A percentile compares a stretch with the other conserved stretches of the same genome.
Conservation (phyloP, 2,329 filamentous ascomycete genomes). For the Colletotrichum abscissum region DNA sequence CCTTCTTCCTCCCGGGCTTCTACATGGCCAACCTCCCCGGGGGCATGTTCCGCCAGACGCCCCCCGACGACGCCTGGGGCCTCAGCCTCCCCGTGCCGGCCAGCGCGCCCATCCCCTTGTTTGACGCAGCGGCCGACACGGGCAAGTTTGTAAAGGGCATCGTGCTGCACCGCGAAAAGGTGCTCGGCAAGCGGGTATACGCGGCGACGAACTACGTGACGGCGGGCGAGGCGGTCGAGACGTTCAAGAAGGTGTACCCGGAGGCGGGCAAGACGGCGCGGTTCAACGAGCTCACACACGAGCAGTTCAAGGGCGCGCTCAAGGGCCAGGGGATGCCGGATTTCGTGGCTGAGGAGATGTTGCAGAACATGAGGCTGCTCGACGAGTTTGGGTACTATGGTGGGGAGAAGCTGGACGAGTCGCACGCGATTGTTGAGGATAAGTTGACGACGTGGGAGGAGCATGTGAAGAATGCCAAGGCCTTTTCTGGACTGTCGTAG, state of each 20-base stretch:
- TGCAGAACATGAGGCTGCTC: slow-evolving; percentile 56
- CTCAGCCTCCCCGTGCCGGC: slow-evolving; percentile 45
- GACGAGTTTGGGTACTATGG: slow-evolving; percentile 54
- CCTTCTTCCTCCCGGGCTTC: slow-evolving; percentile 63
- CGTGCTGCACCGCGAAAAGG: slow-evolving; percentile 37
- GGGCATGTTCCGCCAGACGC: slow-evolving; percentile 41
- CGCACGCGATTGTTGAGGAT: slow-evolving; percentile 46
- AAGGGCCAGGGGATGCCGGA: slow-evolving; percentile 35
- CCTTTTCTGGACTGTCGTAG: slow-evolving; percentile 50
- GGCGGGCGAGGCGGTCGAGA: slow-evolving; percentile 44
- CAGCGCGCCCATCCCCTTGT: slow-evolving; percentile 46
- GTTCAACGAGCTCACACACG: slow-evolving; percentile 44
- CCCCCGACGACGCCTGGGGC: slow-evolving; percentile 45
- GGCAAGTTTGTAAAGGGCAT: slow-evolving; percentile 51
- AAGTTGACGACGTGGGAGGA: slow-evolving; percentile 52
- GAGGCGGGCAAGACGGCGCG: slow-evolving; percentile 47
- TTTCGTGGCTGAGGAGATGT: slow-evolving; percentile 48
- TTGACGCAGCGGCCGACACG: slow-evolving; percentile 51
- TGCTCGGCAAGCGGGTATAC: slow-evolving; percentile 47
- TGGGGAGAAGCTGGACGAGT: slow-evolving; percentile 46
- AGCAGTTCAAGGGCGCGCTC: slow-evolving; percentile 50
- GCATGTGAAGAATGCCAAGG: slow-evolving; percentile 47
- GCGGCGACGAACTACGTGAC: slow-evolving; percentile 51
- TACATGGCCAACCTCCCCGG: slow-evolving; percentile 64
- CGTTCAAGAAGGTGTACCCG: slow-evolving; percentile 44